Evolutionary conservation across 805 yeast species (phyloP), one percentile per base, ranked within the genome.

Genomic region (Sugiyamaella smithiae): DNA sequence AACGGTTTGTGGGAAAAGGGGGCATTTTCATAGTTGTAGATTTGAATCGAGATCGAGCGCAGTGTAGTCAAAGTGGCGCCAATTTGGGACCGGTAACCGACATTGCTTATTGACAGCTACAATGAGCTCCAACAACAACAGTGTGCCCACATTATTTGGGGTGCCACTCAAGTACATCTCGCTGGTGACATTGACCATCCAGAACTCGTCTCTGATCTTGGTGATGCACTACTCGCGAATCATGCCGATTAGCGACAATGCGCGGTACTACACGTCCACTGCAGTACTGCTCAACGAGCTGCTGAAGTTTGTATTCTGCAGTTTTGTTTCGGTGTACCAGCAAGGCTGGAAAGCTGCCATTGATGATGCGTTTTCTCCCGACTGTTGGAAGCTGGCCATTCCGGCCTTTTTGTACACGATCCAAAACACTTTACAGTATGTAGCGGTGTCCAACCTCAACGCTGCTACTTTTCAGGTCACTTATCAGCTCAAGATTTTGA

Each of bases 401-500:
- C 74, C 74, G 1, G 74, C 74, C 4, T 61, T 63, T 9, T 60
- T 70, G 17, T 70, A 70, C 55, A 70, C 72, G n/a, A 36, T 67
- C 40, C 71, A 67, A 54, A 69, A 69, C 57, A 59, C 68, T 28
- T 58, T 69, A 42, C 73, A 69, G 53, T 69, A 69, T 48, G 68
- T 67, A 20, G 74, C 74, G 2, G 74, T 70, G 6, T 66, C 72
- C 14, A 67, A 68, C 57, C 57, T 70, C 32, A 70, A 67, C 42
- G 74, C 74, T 1, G 72, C 73, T 11, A 67, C 72, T 5, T 69
- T 70, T 56, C 74, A 70, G 58, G 74, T 70, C 46, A 67, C 72
- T 7, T 70, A 70, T 60, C 74, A 70, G 60, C 67, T 70, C 47
- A 70, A 70, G 54, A 70, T 70, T 46, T 57, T 70, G 52, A 69